These are phyloP conservation scores for Blastobotrys petasosporus DNA, from an alignment of 1,139 yeast genomes.

Conservation along the genomic window DNA sequence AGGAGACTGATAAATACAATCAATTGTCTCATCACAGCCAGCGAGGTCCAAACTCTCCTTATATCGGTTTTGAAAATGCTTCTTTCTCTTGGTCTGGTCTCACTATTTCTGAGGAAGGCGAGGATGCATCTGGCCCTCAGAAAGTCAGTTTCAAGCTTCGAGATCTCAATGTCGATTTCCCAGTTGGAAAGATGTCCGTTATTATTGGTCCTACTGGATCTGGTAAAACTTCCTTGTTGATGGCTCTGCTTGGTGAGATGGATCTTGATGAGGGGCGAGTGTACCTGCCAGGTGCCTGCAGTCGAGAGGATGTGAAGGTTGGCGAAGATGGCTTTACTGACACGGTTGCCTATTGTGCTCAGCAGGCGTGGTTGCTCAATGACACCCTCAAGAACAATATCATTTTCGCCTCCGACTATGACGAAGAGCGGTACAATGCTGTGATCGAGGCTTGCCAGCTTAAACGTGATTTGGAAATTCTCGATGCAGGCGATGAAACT, in stretches of 20 bases:
- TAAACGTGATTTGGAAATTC: slow-evolving; percentile 69
- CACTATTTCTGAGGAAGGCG: neutral
- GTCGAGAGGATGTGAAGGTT: slow-evolving; percentile 62
- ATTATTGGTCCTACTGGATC: slow-evolving; percentile 94
- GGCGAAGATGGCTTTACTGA: slow-evolving; percentile 79
- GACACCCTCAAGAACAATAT: slow-evolving; percentile 83
- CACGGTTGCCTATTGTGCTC: slow-evolving; percentile 92
- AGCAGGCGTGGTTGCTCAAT: slow-evolving; percentile 90
- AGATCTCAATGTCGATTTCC: slow-evolving; percentile 63
- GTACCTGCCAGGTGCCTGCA: slow-evolving; percentile 65
- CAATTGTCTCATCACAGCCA: slow-evolving; percentile 50
- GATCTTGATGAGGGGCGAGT: slow-evolving; percentile 63
- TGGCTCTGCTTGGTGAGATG: slow-evolving; percentile 96
- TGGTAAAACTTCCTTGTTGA: slow-evolving; percentile 84
- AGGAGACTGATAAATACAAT: slow-evolving; percentile 75
- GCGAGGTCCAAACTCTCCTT: slow-evolving; percentile 54
- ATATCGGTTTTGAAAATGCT: slow-evolving; percentile 78
- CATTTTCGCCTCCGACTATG: slow-evolving; percentile 65
- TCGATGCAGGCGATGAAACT: slow-evolving; percentile 63
- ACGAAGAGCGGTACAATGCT: slow-evolving; percentile 65
- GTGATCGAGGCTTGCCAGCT: slow-evolving; percentile 69
- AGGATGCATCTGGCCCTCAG: neutral
- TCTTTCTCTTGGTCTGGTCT: slow-evolving; percentile 59
- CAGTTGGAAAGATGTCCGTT: slow-evolving; percentile 70
- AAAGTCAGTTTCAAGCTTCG: slow-evolving; percentile 61